Percentiles rank a stretch among this genome's conserved stretches.
phyloP scores from a whole-genome alignment of 306 rosid species.

The Cicer judaicum region DNA sequence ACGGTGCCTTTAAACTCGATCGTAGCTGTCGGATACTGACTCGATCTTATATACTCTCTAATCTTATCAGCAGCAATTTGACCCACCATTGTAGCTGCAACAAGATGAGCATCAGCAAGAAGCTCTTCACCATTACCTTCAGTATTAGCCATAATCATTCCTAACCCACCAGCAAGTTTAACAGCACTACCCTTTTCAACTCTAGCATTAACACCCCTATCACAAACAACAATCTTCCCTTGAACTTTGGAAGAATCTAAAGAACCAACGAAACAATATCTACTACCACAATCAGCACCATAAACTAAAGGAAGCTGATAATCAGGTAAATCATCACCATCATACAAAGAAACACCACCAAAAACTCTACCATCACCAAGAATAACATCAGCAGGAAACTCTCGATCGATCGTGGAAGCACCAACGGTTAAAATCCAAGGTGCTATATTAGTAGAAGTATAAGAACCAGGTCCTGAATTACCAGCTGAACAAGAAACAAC shows the following conservation, averaged over 20 bases:
- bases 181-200: constrained; percentile 83
- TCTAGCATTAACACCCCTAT: constrained; percentile 84
- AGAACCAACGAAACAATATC: constrained; percentile 57
- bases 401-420: constrained; percentile 82
- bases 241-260: constrained; percentile 58
- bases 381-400: constrained; percentile 77
- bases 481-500: constrained; percentile 88
- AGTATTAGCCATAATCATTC: constrained; percentile 68
- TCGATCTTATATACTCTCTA: constrained; percentile 54
- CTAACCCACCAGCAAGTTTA: constrained; percentile 75
- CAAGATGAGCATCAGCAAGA: constrained; percentile 79
- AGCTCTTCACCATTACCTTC: constrained; percentile 78
- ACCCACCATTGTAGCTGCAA: constrained; percentile 88
- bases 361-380: constrained; percentile 67
- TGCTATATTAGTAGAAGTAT: constrained; percentile 77
- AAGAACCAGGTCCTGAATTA: constrained; percentile 75
- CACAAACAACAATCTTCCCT: constrained; percentile 89
- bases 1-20: constrained; percentile 77
- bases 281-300: constrained; percentile 59
- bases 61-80: constrained; percentile 67
- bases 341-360: constrained; percentile 71
- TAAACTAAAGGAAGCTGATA: constrained; percentile 67
- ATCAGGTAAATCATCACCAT: constrained; percentile 59
- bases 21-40: constrained; percentile 59
- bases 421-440: constrained; percentile 94